phyloP scores from a whole-genome alignment of 805 yeast genomes.

The Kazachstania africana region DNA sequence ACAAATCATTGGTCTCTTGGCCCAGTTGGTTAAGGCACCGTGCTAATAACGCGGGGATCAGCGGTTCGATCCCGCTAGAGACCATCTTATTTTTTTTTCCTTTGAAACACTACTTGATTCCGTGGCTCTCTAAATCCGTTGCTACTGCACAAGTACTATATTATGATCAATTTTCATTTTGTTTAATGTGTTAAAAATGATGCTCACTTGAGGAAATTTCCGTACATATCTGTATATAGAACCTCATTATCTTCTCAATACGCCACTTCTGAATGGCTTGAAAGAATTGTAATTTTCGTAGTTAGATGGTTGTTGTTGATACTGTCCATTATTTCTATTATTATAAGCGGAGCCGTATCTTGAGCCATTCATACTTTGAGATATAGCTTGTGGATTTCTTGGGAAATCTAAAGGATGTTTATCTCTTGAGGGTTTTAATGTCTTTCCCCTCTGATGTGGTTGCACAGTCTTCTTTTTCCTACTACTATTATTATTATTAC shows the following conservation, averaged over 20 bases:
- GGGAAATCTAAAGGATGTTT: constrained; percentile 22
- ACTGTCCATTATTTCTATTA: constrained; percentile 1
- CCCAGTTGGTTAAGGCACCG: constrained; percentile 26
- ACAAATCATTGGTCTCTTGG: constrained; percentile 15
- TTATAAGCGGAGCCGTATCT: constrained; percentile 8
- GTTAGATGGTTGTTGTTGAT: constrained; percentile 1
- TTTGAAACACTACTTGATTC: no score
- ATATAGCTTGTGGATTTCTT: constrained; percentile 6
- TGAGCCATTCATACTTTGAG: constrained; percentile 10
- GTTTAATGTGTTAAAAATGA: not conserved
- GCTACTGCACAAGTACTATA: not conserved
- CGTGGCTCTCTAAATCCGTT: not conserved
- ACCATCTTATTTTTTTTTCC: constrained; percentile 12
- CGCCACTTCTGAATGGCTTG: constrained; percentile 17
- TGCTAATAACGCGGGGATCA: constrained; percentile 25
- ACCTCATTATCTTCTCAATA: constrained; percentile 3
- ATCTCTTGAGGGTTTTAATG: constrained; percentile 1
- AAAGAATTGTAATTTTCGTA: constrained; percentile 11
- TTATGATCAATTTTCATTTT: not conserved
- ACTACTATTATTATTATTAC: constrained; percentile 1
- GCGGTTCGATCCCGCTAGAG: constrained; percentile 25
- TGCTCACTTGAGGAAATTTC: not conserved
- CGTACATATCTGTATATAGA: not conserved
- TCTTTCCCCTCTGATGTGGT: constrained; percentile 6
- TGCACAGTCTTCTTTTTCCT: constrained; percentile 1